Percentiles rank a stretch among this genome's conserved stretches.
These are phyloP conservation scores for Russula dissimulans DNA, from an alignment of 768 basidiomycete genomes.

Conservation along the genomic window DNA sequence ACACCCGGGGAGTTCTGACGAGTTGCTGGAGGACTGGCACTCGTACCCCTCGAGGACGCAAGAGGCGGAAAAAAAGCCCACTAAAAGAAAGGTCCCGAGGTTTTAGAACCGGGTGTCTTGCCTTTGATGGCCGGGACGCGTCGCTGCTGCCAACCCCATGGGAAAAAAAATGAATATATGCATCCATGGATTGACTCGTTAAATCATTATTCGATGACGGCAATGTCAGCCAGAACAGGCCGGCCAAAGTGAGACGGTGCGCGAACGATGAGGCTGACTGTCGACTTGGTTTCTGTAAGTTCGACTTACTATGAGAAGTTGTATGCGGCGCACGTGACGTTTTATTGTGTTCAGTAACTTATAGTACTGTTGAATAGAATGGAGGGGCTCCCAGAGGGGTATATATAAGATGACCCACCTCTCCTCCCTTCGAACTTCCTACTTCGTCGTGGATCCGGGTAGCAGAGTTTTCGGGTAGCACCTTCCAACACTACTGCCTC, in stretches of 20 bases:
- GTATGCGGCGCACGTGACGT: too few species aligned
- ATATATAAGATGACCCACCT: too few species aligned
- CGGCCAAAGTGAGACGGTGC: too few species aligned
- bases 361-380: too few species aligned
- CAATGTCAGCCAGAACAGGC: background rate
- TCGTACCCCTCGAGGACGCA: constrained; percentile 12
- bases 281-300: too few species aligned
- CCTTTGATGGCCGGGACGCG: constrained; percentile 7
- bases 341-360: too few species aligned
- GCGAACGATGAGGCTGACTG: background rate
- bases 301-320: too few species aligned
- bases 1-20: constrained; percentile 15
- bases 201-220: background rate
- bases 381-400: too few species aligned
- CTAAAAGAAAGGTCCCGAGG: constrained; percentile 2
- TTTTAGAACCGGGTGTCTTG: constrained; percentile 14
- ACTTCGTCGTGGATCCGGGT: too few species aligned
- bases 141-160: constrained; percentile 10
- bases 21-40: constrained; percentile 8
- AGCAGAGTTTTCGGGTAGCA: too few species aligned
- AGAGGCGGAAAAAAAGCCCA: constrained; percentile 7
- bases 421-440: too few species aligned
- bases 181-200: background rate
- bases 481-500: too few species aligned
- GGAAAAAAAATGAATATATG: background rate